A percentile compares a stretch with the other conserved stretches of the same genome.
Evolutionary conservation across 331 rosid species (phyloP).

Genomic region (Saraca asoca): DNA sequence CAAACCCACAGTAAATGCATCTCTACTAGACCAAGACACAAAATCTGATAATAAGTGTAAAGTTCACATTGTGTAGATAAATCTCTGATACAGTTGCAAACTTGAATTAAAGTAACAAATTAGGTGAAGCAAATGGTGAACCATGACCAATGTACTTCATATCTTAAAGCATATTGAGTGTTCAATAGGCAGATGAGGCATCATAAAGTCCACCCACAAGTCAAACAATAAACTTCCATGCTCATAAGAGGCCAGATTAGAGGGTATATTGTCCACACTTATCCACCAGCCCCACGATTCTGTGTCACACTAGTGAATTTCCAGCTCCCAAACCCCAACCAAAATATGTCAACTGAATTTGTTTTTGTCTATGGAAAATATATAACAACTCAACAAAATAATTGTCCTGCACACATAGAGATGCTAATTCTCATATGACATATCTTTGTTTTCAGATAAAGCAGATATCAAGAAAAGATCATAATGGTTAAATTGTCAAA

Average conservation of each 20-base stretch:
- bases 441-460: neutral
- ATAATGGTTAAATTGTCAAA: neutral
- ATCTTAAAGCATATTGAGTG: neutral
- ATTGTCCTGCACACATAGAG: neutral
- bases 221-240: neutral
- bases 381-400: neutral
- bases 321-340: neutral
- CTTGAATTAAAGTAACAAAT: neutral
- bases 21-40: slow-evolving; percentile 51
- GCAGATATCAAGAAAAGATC: slow-evolving; percentile 2
- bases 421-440: neutral
- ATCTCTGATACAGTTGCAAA: neutral
- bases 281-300: neutral
- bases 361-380: too few relatives aligned
- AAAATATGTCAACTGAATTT: neutral
- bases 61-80: slow-evolving; percentile 20
- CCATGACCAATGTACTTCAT: neutral
- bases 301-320: neutral
- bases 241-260: neutral
- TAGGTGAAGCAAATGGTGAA: neutral
- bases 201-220: neutral
- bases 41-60: slow-evolving; percentile 12
- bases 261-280: neutral
- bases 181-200: neutral
- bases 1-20: slow-evolving; percentile 69